Percentiles rank a stretch among this genome's conserved stretches.
phyloP scores from a whole-genome alignment of 306 rosid genomes.

The Cicer pinnatifidum region DNA sequence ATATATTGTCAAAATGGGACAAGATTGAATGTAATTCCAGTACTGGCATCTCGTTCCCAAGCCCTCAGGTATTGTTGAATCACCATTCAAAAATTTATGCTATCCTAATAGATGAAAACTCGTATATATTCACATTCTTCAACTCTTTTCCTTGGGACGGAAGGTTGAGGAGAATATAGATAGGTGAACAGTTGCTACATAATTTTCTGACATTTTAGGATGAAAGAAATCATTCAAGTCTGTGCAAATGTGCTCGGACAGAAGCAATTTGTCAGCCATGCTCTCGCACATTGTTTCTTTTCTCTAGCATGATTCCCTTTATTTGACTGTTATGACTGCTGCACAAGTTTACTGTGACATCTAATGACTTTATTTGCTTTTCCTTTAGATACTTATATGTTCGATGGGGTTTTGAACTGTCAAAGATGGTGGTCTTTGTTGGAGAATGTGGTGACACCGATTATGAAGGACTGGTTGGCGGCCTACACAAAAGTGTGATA shows the following conservation, averaged over 20 bases:
- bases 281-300: constrained; percentile 26
- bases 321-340: constrained; percentile 10
- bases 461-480: constrained; percentile 92
- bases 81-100: constrained; percentile 1
- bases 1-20: constrained; percentile 90
- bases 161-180: background rate
- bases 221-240: constrained; percentile 13
- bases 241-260: constrained; percentile 28
- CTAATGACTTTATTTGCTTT: constrained; percentile 39
- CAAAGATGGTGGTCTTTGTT: constrained; percentile 89
- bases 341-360: constrained; percentile 24
- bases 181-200: constrained; percentile 1
- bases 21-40: constrained; percentile 89
- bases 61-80: constrained; percentile 80
- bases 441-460: constrained; percentile 97
- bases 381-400: constrained; percentile 79
- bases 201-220: constrained; percentile 29
- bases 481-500: constrained; percentile 77
- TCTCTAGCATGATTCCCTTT: constrained; percentile 33
- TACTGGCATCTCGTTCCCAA: constrained; percentile 95
- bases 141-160: constrained; percentile 25
- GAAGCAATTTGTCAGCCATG: constrained; percentile 19
- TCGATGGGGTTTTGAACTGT: constrained; percentile 94
- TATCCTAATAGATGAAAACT: constrained; percentile 9
- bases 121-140: background rate